These are phyloP conservation scores for Xylaria sp. DNA, from an alignment of 2,329 filamentous ascomycete species.

Conservation along the genomic window DNA sequence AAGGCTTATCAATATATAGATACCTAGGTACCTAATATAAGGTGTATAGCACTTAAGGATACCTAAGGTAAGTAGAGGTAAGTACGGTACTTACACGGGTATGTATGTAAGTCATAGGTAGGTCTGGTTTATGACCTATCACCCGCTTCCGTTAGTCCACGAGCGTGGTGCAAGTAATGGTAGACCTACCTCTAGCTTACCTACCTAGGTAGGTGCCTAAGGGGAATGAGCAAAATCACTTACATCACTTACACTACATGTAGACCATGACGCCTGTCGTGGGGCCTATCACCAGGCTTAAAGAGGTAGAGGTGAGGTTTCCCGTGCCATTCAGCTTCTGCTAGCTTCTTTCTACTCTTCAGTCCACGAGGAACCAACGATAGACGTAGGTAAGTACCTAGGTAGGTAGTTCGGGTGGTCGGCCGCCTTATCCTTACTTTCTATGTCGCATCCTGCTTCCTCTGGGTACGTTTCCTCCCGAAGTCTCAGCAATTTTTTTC, in stretches of 20 bases:
- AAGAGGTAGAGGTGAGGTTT: background rate
- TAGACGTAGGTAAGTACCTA: too few relatives aligned
- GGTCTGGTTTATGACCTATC: conserved; percentile 2
- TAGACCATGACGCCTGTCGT: conserved; percentile 7
- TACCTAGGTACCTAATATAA: too few relatives aligned
- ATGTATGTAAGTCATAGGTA: background rate
- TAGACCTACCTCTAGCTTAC: background rate
- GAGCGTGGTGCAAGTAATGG: conserved; percentile 2
- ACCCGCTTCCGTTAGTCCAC: conserved; percentile 2
- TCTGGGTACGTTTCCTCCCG: background rate
- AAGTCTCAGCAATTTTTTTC: background rate
- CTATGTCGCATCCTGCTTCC: background rate
- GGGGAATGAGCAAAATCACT: background rate
- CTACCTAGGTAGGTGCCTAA: background rate
- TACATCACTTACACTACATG: too few relatives aligned
- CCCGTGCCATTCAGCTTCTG: background rate
- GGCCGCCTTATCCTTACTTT: background rate
- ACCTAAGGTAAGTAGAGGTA: background rate
- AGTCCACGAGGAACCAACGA: background rate
- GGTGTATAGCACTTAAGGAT: too few relatives aligned
- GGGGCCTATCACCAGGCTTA: conserved; percentile 11
- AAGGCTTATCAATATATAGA: background rate
- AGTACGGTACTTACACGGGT: too few relatives aligned
- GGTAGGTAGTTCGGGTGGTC: background rate
- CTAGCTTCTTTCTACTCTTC: too few relatives aligned